Evolutionary conservation across 768 basidiomycete species (phyloP), one percentile per base, ranked within the genome.

Genomic region (Auriculariales sp.): DNA sequence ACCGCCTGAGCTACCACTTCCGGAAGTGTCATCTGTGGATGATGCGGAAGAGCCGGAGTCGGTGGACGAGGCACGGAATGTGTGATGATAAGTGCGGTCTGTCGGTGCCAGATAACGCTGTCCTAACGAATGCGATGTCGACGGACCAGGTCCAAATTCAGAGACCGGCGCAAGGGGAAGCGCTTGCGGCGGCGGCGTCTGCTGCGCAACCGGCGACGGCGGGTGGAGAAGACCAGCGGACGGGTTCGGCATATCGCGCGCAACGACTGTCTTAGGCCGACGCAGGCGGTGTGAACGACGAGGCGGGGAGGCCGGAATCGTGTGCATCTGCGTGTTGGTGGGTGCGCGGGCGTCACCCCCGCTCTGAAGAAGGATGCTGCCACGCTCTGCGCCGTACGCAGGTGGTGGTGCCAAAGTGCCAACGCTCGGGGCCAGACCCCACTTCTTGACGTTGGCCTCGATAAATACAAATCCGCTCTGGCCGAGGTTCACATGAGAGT

Each of bases 401-500:
- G 95, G 95, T 27, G 95, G 95, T 14, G 95, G 95, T 1, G 94
- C 94, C 9, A 98, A 74, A 0, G 95, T 98, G 44, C 95, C 95
- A 12, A 93, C 83, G 62, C 92, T 95, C 6, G 95, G 95, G 29
- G 95, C 95, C 28, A 98, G 67, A 15, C 95, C 95, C 95, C 95
- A 99, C 63, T 97, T 98, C 75, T 99, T 99, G 54, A 99, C 95
- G 61, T 99, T 97, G 29, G 95, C 95, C 67, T 99, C 95, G 59
- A 99, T 97, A 58, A 95, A 98, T 32, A 98, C 95, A 62, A 99
- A 99, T 3, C 95, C 95, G 3, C 89, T 83, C 66, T 98, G 95
- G 6, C 95, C 95, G 12, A 99, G 76, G 63, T 99, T 99, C 60
- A 97, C 88, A 58, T 99, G 95, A 99, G 81, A 55, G 85, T 93